Percentiles rank a stretch among this genome's conserved stretches.
Conservation (phyloP, 148 eudicot species). For the Chenopodium album region DNA sequence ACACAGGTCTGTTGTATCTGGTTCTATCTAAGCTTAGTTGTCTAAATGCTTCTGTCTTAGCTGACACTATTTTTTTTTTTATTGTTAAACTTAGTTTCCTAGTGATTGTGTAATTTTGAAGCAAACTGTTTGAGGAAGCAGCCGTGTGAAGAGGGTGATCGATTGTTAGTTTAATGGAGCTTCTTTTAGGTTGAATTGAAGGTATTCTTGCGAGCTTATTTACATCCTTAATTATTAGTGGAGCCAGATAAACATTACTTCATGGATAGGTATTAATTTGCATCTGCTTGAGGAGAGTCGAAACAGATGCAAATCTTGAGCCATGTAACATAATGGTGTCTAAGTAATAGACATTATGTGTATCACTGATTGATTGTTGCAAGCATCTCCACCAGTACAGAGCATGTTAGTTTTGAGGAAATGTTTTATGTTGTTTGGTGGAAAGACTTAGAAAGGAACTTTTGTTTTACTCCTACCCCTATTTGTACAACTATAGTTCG, state of each 20-base stretch:
- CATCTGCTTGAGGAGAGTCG: not conserved
- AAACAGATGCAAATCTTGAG: not conserved
- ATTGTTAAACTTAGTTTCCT: not conserved
- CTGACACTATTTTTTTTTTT: not conserved
- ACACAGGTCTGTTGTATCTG: not conserved
- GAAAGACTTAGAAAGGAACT: not conserved
- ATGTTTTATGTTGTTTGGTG: conserved; percentile 3
- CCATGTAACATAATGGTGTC: not conserved
- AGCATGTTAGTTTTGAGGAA: not conserved
- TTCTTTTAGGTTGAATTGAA: not conserved
- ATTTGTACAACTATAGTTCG: not conserved
- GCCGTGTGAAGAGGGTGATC: not conserved
- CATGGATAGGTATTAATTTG: not conserved
- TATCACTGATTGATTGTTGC: not conserved
- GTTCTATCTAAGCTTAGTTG: not conserved
- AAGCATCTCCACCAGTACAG: not conserved
- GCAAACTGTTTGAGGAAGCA: not conserved
- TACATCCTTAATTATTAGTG: not conserved
- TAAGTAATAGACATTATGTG: not conserved
- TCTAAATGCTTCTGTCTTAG: not conserved
- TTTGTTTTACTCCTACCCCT: not conserved
- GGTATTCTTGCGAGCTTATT: not conserved
- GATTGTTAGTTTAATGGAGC: conserved; percentile 1
- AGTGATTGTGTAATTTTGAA: not conserved
- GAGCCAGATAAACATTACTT: not conserved